phyloP scores from a whole-genome alignment of 352 stramenopile species.

The Globisporangium echinulatum region DNA sequence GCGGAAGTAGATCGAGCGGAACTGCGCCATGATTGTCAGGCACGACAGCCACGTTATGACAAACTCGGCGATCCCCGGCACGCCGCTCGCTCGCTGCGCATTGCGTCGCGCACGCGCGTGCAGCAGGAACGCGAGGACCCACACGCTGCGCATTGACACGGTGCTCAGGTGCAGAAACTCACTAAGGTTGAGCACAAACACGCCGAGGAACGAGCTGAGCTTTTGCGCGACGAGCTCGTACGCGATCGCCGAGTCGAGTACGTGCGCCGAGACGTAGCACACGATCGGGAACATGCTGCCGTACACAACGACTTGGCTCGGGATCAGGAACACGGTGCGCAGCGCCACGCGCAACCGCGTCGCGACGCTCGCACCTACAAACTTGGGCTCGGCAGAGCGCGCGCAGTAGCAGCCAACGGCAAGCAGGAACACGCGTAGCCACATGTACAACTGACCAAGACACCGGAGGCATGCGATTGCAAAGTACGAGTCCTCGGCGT shows the following conservation, averaged over 20 bases:
- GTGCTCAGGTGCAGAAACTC: conserved; percentile 14
- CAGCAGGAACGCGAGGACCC: conserved; percentile 13
- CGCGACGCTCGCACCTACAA: not conserved
- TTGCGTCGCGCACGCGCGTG: not conserved
- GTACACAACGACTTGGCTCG: conserved; percentile 14
- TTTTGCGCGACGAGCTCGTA: conserved; percentile 8
- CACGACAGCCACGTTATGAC: conserved; percentile 16
- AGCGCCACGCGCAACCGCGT: not conserved
- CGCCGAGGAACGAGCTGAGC: conserved; percentile 8
- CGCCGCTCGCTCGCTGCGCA: conserved; percentile 3
- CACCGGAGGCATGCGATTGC: conserved; percentile 2
- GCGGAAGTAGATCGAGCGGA: conserved; percentile 8
- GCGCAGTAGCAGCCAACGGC: conserved; percentile 9
- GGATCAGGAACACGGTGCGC: conserved; percentile 14
- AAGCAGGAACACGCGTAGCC: conserved; percentile 10
- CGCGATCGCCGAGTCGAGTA: conserved; percentile 12
- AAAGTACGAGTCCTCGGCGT: conserved; percentile 2
- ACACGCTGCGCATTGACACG: conserved; percentile 10
- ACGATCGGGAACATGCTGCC: conserved; percentile 15
- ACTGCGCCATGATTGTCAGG: conserved; percentile 9
- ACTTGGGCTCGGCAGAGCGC: too few species aligned
- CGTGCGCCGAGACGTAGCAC: conserved; percentile 16
- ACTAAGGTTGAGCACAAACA: conserved; percentile 6
- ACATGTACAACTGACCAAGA: conserved; percentile 14
- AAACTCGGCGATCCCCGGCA: conserved; percentile 19